Percentiles rank a stretch among this genome's conserved stretches.
phyloP scores from a whole-genome alignment of 305 asterid genomes.

The Fraxinus nigra region DNA sequence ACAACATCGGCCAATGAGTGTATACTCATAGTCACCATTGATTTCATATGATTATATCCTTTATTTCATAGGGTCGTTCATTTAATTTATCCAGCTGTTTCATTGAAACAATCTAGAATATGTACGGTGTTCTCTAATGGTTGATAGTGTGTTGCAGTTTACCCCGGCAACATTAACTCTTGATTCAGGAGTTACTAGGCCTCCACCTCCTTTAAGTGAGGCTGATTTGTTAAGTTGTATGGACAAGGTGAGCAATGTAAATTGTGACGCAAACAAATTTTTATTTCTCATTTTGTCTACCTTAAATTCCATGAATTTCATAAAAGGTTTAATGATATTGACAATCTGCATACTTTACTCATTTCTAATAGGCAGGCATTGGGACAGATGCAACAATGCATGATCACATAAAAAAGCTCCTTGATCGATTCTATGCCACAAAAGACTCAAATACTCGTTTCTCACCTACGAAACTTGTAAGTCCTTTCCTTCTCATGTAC shows the following conservation, averaged over 20 bases:
- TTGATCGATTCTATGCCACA: slow-evolving; percentile 89
- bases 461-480: slow-evolving; percentile 91
- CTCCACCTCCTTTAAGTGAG: slow-evolving; percentile 95
- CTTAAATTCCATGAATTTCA: slow-evolving; percentile 10
- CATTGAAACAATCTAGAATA: slow-evolving; percentile 8
- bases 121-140: slow-evolving; percentile 8
- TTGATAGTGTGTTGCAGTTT: slow-evolving; percentile 58
- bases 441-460: slow-evolving; percentile 82
- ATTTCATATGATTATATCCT: not conserved
- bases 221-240: slow-evolving; percentile 93
- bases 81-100: slow-evolving; percentile 3
- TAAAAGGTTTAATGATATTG: slow-evolving; percentile 13
- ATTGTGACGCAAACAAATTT: slow-evolving; percentile 14
- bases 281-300: slow-evolving; percentile 9
- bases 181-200: slow-evolving; percentile 95
- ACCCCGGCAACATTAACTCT: slow-evolving; percentile 79
- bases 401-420: slow-evolving; percentile 95
- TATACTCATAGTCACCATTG: not conserved
- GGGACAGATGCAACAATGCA: slow-evolving; percentile 99
- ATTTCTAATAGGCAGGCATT: slow-evolving; percentile 67
- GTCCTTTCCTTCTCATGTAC: slow-evolving; percentile 26
- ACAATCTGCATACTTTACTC: slow-evolving; percentile 17
- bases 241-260: slow-evolving; percentile 68
- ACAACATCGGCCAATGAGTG: not conserved
- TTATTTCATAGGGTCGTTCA: not conserved